Evolutionary conservation across 2,329 filamentous ascomycete species (phyloP).

Genomic region (Penicillium sp.): DNA sequence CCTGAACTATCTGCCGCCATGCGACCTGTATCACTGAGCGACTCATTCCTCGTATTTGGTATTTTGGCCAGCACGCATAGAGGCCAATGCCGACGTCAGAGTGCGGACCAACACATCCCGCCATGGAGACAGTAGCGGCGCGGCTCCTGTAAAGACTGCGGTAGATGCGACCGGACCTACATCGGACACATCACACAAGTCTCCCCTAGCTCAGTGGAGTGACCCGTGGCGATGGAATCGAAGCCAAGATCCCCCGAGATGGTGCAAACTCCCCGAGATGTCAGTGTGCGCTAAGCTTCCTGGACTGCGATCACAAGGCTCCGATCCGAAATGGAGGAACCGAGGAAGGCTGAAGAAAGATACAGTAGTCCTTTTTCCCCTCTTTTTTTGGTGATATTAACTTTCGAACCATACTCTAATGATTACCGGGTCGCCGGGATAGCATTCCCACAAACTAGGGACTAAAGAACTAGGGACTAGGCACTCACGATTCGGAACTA

Average conservation of each 20-base stretch:
- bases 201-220: neutral
- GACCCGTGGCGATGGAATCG: neutral
- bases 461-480: neutral
- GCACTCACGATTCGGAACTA: too few relatives aligned
- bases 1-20: slow-evolving; percentile 6
- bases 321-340: slow-evolving; percentile 2
- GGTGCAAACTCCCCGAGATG: slow-evolving; percentile 1
- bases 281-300: slow-evolving; percentile 10
- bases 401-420: slow-evolving; percentile 9
- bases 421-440: neutral
- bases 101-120: slow-evolving; percentile 20
- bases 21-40: slow-evolving; percentile 15
- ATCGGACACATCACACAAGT: slow-evolving; percentile 25
- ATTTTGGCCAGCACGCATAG: slow-evolving; percentile 7
- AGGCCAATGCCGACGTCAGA: slow-evolving; percentile 28
- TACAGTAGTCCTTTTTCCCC: neutral
- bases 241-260: neutral
- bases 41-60: slow-evolving; percentile 15
- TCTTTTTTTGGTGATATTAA: slow-evolving; percentile 2
- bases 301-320: slow-evolving; percentile 14
- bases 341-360: slow-evolving; percentile 18
- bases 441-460: neutral
- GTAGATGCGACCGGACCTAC: slow-evolving; percentile 14
- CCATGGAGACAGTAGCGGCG: slow-evolving; percentile 24
- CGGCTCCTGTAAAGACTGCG: slow-evolving; percentile 26